A percentile compares a stretch with the other conserved stretches of the same genome.
These are phyloP conservation scores for Mycena haematopus DNA, from an alignment of 768 basidiomycete genomes.

Conservation along the genomic window DNA sequence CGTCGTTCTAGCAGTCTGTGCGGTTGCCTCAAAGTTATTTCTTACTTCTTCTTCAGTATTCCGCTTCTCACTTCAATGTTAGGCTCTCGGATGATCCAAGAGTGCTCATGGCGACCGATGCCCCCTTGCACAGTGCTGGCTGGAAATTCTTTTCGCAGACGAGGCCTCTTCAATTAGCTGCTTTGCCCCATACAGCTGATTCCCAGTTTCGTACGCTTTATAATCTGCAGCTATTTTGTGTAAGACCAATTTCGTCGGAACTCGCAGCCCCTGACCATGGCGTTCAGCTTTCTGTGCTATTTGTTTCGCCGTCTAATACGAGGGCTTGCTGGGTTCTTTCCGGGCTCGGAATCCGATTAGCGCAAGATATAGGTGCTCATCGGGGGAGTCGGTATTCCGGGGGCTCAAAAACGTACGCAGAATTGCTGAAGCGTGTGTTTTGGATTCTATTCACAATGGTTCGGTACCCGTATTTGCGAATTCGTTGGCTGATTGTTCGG, in stretches of 20 bases:
- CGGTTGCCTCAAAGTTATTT: slow-evolving; percentile 46
- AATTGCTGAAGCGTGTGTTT: slow-evolving; percentile 10
- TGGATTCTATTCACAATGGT: slow-evolving; percentile 17
- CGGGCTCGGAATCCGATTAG: slow-evolving; percentile 13
- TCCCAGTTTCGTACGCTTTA: background rate
- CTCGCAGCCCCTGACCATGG: background rate
- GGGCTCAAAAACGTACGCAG: background rate
- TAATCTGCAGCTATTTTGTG: slow-evolving; percentile 21
- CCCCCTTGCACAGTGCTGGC: slow-evolving; percentile 52
- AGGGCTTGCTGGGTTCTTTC: slow-evolving; percentile 1
- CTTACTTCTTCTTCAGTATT: background rate
- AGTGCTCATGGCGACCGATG: slow-evolving; percentile 41
- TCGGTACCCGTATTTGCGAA: background rate
- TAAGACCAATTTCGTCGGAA: background rate
- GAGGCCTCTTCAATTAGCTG: slow-evolving; percentile 65
- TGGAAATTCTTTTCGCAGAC: slow-evolving; percentile 73
- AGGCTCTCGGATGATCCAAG: slow-evolving; percentile 60
- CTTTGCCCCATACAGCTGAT: background rate
- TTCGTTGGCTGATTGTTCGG: background rate
- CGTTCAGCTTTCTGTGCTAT: slow-evolving; percentile 7
- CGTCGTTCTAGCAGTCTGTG: slow-evolving; percentile 70
- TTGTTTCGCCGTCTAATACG: background rate
- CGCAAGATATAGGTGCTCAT: slow-evolving; percentile 19
- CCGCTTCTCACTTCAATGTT: background rate
- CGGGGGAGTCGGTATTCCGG: slow-evolving; percentile 3